phyloP scores from a whole-genome alignment of 345 rosid genomes.

The Corymbia maculata region DNA sequence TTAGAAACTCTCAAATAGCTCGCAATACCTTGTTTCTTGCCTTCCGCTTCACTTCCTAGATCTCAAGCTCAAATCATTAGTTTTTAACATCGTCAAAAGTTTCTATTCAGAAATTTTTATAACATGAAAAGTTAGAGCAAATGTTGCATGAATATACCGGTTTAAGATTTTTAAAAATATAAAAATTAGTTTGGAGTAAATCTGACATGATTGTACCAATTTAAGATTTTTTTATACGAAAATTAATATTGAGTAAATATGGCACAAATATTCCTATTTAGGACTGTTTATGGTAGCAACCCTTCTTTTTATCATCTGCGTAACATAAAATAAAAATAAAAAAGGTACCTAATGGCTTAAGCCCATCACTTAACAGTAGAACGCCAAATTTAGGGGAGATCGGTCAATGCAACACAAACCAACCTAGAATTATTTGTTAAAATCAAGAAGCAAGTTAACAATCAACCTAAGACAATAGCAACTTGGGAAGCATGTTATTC shows the following conservation, averaged over 20 bases:
- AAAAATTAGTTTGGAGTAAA: neutral
- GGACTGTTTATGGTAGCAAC: neutral
- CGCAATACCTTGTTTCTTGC: neutral
- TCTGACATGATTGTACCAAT: fast-evolving
- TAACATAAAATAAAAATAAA: neutral
- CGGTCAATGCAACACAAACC: neutral
- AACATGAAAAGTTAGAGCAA: neutral
- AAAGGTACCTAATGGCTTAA: no score
- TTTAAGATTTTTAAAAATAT: neutral
- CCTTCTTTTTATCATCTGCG: neutral
- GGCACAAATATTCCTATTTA: neutral
- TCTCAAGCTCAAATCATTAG: neutral
- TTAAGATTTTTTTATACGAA: neutral
- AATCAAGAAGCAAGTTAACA: neutral
- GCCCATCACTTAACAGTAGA: neutral
- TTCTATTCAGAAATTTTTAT: neutral
- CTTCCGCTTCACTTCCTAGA: neutral
- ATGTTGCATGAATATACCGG: neutral
- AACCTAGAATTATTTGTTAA: neutral
- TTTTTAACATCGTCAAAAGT: neutral
- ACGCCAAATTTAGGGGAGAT: neutral
- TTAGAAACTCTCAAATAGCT: neutral
- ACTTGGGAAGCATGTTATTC: neutral
- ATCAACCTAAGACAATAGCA: neutral
- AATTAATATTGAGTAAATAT: neutral